Percentiles rank a stretch among this genome's conserved stretches.
phyloP scores from a whole-genome alignment of 495 filamentous ascomycete species.

The Apodospora peruviana region DNA sequence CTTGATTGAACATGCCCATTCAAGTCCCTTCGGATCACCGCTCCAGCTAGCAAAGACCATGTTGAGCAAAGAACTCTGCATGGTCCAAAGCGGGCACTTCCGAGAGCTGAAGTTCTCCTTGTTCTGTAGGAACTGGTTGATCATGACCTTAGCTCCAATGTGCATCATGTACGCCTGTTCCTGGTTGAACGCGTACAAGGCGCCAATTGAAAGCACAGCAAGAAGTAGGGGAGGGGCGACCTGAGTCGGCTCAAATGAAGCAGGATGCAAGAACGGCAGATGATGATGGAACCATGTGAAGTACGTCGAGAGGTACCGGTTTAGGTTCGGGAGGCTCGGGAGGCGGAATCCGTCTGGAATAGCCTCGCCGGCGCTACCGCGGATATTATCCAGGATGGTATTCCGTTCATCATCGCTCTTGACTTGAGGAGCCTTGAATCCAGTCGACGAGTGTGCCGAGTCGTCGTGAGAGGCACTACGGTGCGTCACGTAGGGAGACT shows the following conservation, averaged over 20 bases:
- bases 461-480: slow-evolving; percentile 61
- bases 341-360: slow-evolving; percentile 86
- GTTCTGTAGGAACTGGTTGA: slow-evolving; percentile 94
- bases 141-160: slow-evolving; percentile 92
- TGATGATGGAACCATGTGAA: slow-evolving; percentile 97
- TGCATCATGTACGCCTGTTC: slow-evolving; percentile 95
- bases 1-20: slow-evolving; percentile 99
- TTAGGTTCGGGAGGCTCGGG: slow-evolving; percentile 68
- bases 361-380: slow-evolving; percentile 70
- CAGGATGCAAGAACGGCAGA: slow-evolving; percentile 90
- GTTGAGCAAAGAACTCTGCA: slow-evolving; percentile 93
- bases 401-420: slow-evolving; percentile 73
- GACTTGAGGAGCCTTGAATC: slow-evolving; percentile 64
- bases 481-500: slow-evolving; percentile 54
- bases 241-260: slow-evolving; percentile 76
- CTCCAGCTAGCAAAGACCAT: slow-evolving; percentile 99
- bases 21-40: slow-evolving; percentile 91
- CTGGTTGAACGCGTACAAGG: slow-evolving; percentile 93
- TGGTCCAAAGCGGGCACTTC: slow-evolving; percentile 95
- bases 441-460: slow-evolving; percentile 51
- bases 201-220: slow-evolving; percentile 91
- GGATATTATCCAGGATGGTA: slow-evolving; percentile 79
- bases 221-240: slow-evolving; percentile 77
- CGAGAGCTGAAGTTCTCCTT: slow-evolving; percentile 98
- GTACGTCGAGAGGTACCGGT: slow-evolving; percentile 89